A percentile compares a stretch with the other conserved stretches of the same genome.
These are phyloP conservation scores for Ganoderma sinense DNA, from an alignment of 1,284 basidiomycete species.

Conservation along the genomic window DNA sequence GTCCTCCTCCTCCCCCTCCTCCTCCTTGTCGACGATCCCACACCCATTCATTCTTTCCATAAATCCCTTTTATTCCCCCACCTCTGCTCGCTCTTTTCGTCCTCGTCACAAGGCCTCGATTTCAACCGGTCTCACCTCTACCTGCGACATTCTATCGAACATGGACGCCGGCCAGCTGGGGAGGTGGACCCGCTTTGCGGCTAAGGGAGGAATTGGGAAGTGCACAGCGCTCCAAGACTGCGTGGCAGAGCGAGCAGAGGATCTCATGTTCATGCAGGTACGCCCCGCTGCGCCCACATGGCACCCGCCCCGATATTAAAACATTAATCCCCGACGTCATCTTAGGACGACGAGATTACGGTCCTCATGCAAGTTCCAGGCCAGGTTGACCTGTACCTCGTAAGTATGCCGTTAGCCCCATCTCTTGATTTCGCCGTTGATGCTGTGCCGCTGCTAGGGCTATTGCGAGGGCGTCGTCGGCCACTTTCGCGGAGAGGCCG, in stretches of 20 bases:
- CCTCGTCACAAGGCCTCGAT: not conserved
- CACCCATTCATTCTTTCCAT: no score
- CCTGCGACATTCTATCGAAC: not conserved
- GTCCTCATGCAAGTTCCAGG: constrained; percentile 80
- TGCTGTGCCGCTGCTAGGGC: constrained; percentile 38
- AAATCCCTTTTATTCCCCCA: no score
- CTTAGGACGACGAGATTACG: constrained; percentile 80
- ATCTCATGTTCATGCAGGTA: constrained; percentile 90
- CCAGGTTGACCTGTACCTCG: constrained; percentile 64
- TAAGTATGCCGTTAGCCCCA: constrained; percentile 44
- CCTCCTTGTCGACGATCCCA: no score
- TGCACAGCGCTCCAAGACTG: constrained; percentile 79
- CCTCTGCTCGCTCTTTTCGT: no score
- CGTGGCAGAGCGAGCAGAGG: constrained; percentile 77
- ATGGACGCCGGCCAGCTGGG: constrained; percentile 80
- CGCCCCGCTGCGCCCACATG: not conserved
- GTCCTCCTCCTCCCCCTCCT: no score
- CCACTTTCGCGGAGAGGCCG: constrained; percentile 73
- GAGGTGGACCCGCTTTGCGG: constrained; percentile 82
- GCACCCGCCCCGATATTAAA: not conserved
- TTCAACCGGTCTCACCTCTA: not conserved
- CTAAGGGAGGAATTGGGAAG: constrained; percentile 82
- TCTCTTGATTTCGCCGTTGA: constrained; percentile 3
- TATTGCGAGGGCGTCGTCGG: constrained; percentile 93
- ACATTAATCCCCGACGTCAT: not conserved